phyloP scores from a whole-genome alignment of 164 flowering plant genomes.

The Echeveria elegans region DNA sequence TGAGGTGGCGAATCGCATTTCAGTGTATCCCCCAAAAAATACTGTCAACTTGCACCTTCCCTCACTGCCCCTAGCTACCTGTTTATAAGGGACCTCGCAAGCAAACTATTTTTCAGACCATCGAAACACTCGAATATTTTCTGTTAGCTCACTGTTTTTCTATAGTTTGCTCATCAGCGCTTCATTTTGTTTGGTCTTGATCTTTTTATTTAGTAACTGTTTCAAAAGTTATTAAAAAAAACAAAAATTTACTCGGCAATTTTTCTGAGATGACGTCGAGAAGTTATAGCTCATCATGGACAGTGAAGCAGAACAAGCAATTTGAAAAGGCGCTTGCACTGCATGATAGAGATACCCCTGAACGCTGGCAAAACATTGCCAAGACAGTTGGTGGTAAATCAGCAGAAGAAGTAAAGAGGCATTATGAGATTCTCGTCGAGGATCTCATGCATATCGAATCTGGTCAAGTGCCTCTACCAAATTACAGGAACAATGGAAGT shows the following conservation, averaged over 20 bases:
- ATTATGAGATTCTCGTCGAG: constrained; percentile 4
- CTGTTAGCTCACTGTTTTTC: neutral
- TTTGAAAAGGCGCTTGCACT: constrained; percentile 1
- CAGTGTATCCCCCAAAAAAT: neutral
- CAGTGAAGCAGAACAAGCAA: constrained; percentile 6
- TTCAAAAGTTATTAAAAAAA: neutral
- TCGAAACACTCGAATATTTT: neutral
- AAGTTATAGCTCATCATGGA: constrained; percentile 5
- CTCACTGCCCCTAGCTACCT: neutral
- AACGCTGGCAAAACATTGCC: constrained; percentile 7
- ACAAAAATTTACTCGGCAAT: no score
- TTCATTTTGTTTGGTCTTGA: neutral
- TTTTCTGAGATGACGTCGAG: neutral
- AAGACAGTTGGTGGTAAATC: neutral
- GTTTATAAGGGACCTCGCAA: neutral
- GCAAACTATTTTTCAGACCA: neutral
- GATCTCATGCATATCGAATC: constrained; percentile 6
- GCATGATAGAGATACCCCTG: constrained; percentile 6
- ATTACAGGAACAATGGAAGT: constrained; percentile 3
- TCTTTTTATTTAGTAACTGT: neutral
- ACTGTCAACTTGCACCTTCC: constrained; percentile 5
- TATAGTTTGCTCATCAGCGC: neutral
- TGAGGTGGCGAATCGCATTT: constrained; percentile 6
- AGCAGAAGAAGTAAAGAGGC: neutral
- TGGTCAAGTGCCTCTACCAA: constrained; percentile 5